phyloP scores from a whole-genome alignment of 805 yeast species.

The Candida vartiovaarae region DNA sequence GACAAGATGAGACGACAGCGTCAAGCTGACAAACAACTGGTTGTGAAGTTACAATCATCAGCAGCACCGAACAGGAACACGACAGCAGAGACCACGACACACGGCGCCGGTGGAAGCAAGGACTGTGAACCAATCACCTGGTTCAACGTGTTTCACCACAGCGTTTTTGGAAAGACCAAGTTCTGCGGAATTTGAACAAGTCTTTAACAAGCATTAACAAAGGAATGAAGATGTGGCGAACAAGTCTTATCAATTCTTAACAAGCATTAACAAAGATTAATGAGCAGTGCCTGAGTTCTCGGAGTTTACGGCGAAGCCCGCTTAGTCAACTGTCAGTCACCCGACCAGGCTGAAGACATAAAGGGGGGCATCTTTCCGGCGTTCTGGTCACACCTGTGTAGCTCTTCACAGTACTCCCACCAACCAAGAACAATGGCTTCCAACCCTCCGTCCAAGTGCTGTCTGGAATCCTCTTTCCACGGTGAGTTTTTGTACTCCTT shows the following conservation, averaged over 20 bases:
- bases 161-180: constrained; percentile 40
- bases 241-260: too few relatives aligned
- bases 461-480: constrained; percentile 8
- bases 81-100: background rate
- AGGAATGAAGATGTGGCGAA: too few relatives aligned
- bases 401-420: too few relatives aligned
- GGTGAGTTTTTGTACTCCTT: constrained; percentile 22
- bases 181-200: constrained; percentile 18
- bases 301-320: too few relatives aligned
- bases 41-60: constrained; percentile 4
- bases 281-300: too few relatives aligned
- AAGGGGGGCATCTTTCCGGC: background rate
- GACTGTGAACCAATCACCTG: constrained; percentile 45
- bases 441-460: constrained; percentile 34
- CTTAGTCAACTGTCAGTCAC: too few relatives aligned
- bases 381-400: background rate
- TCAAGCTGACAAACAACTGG: background rate
- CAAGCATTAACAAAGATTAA: too few relatives aligned
- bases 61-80: background rate
- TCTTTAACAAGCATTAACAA: too few relatives aligned
- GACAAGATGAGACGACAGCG: background rate
- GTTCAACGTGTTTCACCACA: constrained; percentile 43
- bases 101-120: background rate
- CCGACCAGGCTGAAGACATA: background rate
- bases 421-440: constrained; percentile 33